Evolutionary conservation across 768 basidiomycete genomes (phyloP).

Genomic region (Pleurotus citrinopileatus): DNA sequence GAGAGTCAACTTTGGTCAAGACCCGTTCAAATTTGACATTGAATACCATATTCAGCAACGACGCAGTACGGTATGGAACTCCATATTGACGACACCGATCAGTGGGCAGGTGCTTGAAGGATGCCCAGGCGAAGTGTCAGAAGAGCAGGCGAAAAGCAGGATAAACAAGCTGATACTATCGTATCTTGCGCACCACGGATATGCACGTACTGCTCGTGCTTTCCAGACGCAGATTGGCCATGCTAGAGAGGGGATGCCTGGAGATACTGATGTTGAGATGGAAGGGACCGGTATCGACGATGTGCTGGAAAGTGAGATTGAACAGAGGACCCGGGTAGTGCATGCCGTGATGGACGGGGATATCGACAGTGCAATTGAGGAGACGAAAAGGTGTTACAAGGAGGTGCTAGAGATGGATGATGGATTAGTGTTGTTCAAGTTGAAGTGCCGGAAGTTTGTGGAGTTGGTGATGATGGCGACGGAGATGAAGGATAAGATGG

Average conservation of each 20-base stretch:
- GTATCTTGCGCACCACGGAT: conserved; percentile 85
- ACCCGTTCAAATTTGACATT: conserved; percentile 87
- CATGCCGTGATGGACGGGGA: conserved; percentile 67
- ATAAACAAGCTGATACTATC: conserved; percentile 73
- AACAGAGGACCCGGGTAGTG: conserved; percentile 68
- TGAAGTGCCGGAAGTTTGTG: conserved; percentile 83
- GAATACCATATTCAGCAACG: conserved; percentile 78
- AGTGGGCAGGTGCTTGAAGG: conserved; percentile 28
- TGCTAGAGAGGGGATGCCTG: conserved; percentile 42
- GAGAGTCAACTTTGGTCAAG: conserved; percentile 86
- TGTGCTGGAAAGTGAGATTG: conserved; percentile 50
- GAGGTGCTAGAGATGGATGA: conserved; percentile 63
- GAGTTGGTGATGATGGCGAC: conserved; percentile 74
- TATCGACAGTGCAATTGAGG: conserved; percentile 62
- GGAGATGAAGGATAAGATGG: conserved; percentile 63
- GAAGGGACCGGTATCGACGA: conserved; percentile 17
- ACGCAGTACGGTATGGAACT: conserved; percentile 62
- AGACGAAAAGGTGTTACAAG: conserved; percentile 57
- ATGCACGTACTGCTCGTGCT: conserved; percentile 65
- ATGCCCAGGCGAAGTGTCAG: conserved; percentile 27
- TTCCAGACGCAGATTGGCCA: conserved; percentile 50
- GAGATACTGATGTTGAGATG: conserved; percentile 15
- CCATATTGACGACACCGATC: conserved; percentile 58
- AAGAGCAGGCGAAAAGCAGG: conserved; percentile 53
- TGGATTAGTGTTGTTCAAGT: conserved; percentile 73